Evolutionary conservation across 2,329 filamentous ascomycete genomes (phyloP).

Genomic region (Cladosporium halotolerans): DNA sequence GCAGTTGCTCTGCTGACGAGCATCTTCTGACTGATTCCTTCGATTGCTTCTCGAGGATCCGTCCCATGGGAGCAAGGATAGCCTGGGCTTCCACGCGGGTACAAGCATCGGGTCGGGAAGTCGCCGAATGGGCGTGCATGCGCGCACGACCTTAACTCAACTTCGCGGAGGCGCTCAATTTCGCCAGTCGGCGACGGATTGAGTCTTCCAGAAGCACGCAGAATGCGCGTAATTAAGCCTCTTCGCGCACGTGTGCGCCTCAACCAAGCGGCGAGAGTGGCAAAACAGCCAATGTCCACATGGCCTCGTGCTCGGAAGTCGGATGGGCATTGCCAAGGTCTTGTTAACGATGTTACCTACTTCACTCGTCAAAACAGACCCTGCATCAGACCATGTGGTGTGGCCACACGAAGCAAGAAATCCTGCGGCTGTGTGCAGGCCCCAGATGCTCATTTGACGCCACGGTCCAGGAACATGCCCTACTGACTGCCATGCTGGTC

Average conservation of each 20-base stretch:
- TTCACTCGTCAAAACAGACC: neutral
- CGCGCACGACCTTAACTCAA: neutral
- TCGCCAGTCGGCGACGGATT: too few species aligned
- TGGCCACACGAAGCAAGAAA: neutral
- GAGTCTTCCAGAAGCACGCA: neutral
- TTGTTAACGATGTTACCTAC: too few species aligned
- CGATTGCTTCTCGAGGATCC: neutral
- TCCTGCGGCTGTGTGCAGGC: too few species aligned
- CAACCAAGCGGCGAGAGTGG: too few species aligned
- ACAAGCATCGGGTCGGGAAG: slow-evolving; percentile 5
- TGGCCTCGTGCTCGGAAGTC: too few species aligned
- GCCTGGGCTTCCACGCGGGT: neutral
- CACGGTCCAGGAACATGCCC: neutral
- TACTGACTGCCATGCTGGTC: too few species aligned
- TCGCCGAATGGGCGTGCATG: neutral
- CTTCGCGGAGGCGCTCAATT: neutral
- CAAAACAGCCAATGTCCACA: too few species aligned
- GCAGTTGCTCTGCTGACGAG: neutral
- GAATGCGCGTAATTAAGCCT: too few species aligned
- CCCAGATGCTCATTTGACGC: neutral
- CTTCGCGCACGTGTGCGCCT: too few species aligned
- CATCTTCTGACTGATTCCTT: neutral
- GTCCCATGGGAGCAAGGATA: neutral
- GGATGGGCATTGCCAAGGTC: too few species aligned
- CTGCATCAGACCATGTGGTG: slow-evolving; percentile 1